Percentiles rank a stretch among this genome's conserved stretches.
These are phyloP conservation scores for Mitosporidium daphniae DNA, from an alignment of 371 early-diverging fungal species.

Conservation along the genomic window DNA sequence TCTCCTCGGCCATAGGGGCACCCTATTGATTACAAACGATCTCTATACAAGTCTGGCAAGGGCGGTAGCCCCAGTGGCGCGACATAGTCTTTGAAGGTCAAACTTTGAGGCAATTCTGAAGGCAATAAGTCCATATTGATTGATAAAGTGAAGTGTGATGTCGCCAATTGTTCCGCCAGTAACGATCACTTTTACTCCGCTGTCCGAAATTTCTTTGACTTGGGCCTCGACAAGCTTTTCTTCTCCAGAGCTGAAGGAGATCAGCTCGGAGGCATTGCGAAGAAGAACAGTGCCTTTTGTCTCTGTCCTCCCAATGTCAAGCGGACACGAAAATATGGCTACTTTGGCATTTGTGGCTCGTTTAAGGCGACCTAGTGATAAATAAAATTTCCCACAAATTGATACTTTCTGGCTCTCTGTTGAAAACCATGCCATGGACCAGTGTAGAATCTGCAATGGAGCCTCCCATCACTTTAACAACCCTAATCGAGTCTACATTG, in stretches of 20 bases:
- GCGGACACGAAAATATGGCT: conserved; percentile 73
- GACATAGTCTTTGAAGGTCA: conserved; percentile 64
- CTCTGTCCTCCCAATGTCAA: conserved; percentile 78
- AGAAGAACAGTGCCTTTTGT: conserved; percentile 95
- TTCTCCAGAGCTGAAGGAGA: conserved; percentile 71
- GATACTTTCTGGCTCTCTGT: conserved; percentile 46
- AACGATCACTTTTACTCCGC: conserved; percentile 64
- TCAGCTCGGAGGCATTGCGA: conserved; percentile 76
- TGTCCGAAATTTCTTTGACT: conserved; percentile 46
- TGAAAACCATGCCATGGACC: conserved; percentile 90
- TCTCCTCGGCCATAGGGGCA: conserved; percentile 69
- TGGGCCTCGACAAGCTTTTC: conserved; percentile 12
- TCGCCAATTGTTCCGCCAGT: conserved; percentile 60
- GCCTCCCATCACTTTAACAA: conserved; percentile 85
- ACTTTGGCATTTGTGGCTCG: conserved; percentile 19
- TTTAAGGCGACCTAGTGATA: conserved; percentile 22
- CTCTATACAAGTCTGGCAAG: conserved; percentile 41
- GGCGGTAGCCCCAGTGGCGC: conserved; percentile 59
- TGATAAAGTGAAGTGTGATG: conserved; percentile 59
- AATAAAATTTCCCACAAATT: background rate
- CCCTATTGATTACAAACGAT: conserved; percentile 10
- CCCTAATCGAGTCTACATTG: conserved; percentile 69
- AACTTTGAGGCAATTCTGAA: conserved; percentile 69
- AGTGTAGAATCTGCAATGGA: conserved; percentile 54
- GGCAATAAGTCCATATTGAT: conserved; percentile 49